phyloP scores from a whole-genome alignment of 805 yeast genomes.

The Wickerhamomyces chambardii region DNA sequence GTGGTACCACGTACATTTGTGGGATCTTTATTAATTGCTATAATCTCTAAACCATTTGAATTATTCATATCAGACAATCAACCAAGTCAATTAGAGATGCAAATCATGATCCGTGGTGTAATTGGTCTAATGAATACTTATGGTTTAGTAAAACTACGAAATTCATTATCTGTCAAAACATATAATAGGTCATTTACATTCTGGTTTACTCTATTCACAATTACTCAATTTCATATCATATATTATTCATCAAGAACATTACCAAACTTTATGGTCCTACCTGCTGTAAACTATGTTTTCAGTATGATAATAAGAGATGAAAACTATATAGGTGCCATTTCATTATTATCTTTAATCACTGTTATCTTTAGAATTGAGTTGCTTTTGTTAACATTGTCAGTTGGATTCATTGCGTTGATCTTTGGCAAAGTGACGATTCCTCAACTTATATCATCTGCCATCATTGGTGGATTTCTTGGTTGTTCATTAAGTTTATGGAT shows the following conservation, averaged over 20 bases:
- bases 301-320: slow-evolving; percentile 41
- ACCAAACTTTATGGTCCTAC: slow-evolving; percentile 77
- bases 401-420: slow-evolving; percentile 35
- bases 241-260: slow-evolving; percentile 79
- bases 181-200: slow-evolving; percentile 25
- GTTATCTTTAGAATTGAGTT: slow-evolving; percentile 69
- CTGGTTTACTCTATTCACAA: slow-evolving; percentile 53
- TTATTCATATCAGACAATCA: slow-evolving; percentile 4
- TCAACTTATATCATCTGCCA: slow-evolving; percentile 28
- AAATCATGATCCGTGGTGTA: slow-evolving; percentile 44
- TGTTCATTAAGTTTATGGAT: slow-evolving; percentile 33
- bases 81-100: slow-evolving; percentile 39
- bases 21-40: slow-evolving; percentile 53
- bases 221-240: slow-evolving; percentile 70
- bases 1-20: slow-evolving; percentile 81
- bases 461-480: slow-evolving; percentile 47
- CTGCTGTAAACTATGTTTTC: slow-evolving; percentile 52
- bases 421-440: slow-evolving; percentile 37
- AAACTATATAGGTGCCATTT: slow-evolving; percentile 32
- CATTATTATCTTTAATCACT: slow-evolving; percentile 52
- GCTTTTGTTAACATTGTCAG: slow-evolving; percentile 40
- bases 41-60: slow-evolving; percentile 30
- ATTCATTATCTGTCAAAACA: slow-evolving; percentile 13
- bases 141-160: slow-evolving; percentile 41
- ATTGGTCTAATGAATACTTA: slow-evolving; percentile 56